phyloP scores from a whole-genome alignment of 2,329 filamentous ascomycete species.

The Pseudogymnoascus sp. region DNA sequence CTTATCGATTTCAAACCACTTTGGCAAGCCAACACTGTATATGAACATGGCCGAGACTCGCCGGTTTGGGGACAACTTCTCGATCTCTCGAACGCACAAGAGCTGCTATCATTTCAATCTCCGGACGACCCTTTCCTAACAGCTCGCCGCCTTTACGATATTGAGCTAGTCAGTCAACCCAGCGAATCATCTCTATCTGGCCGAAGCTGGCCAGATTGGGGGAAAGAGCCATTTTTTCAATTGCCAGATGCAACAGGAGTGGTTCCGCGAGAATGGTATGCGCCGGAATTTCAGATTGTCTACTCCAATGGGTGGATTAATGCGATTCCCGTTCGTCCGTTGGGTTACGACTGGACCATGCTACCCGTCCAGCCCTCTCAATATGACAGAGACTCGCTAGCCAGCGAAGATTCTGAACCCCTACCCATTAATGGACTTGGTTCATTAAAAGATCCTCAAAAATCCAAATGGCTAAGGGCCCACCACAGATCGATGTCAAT shows the following conservation, averaged over 20 bases:
- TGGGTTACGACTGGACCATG: not conserved
- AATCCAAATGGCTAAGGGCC: not conserved
- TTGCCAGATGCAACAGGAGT: no score
- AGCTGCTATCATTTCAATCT: not conserved
- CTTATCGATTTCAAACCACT: not conserved
- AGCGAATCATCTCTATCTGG: not conserved
- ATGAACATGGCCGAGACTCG: not conserved
- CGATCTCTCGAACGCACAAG: no score
- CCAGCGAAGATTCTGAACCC: not conserved
- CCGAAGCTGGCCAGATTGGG: not conserved
- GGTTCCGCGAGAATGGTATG: not conserved
- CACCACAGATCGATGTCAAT: not conserved
- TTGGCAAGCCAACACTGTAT: not conserved
- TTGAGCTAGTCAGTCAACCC: not conserved
- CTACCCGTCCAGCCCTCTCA: not conserved
- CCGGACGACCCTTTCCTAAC: not conserved
- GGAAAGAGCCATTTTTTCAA: not conserved
- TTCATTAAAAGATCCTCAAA: not conserved
- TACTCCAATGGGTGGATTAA: not conserved
- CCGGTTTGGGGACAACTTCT: not conserved
- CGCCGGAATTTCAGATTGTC: not conserved
- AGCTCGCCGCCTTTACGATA: not conserved
- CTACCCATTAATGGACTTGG: not conserved
- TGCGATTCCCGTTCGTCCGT: not conserved
- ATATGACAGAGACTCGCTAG: not conserved